Evolutionary conservation across 2,329 filamentous ascomycete genomes (phyloP).

Genomic region (Plenodomus biglobosus): DNA sequence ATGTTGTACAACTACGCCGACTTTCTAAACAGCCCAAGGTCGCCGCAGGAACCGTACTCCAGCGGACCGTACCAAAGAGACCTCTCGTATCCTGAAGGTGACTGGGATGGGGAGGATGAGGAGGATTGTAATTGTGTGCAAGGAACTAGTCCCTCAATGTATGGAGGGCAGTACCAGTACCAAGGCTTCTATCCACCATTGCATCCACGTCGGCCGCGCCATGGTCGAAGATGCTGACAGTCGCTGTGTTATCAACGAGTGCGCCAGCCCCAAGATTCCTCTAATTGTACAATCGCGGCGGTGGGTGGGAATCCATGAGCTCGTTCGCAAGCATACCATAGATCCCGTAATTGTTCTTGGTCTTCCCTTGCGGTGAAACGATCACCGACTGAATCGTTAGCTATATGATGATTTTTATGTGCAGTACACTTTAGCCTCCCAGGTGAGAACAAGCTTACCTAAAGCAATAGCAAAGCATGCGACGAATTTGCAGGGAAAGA

Average conservation of each 20-base stretch:
- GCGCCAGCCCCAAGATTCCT: slow-evolving; percentile 42
- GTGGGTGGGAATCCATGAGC: slow-evolving; percentile 41
- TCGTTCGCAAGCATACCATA: slow-evolving; percentile 37
- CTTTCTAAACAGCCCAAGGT: not conserved
- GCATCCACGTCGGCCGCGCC: not conserved
- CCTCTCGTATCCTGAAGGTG: not conserved
- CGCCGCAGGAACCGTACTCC: too few relatives aligned
- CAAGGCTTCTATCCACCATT: not conserved
- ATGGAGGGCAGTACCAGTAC: not conserved
- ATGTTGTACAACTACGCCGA: not conserved
- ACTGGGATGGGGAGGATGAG: not conserved
- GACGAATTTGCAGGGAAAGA: slow-evolving; percentile 41
- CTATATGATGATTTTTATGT: not conserved
- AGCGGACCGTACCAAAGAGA: not conserved
- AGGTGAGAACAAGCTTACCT: slow-evolving; percentile 28
- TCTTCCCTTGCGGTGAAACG: slow-evolving; percentile 36
- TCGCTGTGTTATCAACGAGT: not conserved
- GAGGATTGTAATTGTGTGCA: not conserved
- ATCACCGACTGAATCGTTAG: slow-evolving; percentile 34
- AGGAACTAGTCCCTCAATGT: not conserved
- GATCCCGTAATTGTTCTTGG: slow-evolving; percentile 33
- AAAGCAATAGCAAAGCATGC: slow-evolving; percentile 43
- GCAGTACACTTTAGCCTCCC: too few relatives aligned
- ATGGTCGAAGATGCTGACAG: not conserved
- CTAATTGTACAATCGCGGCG: slow-evolving; percentile 34